These are phyloP conservation scores for Eucommia ulmoides DNA, from an alignment of 257 asterid species.

Conservation along the genomic window DNA sequence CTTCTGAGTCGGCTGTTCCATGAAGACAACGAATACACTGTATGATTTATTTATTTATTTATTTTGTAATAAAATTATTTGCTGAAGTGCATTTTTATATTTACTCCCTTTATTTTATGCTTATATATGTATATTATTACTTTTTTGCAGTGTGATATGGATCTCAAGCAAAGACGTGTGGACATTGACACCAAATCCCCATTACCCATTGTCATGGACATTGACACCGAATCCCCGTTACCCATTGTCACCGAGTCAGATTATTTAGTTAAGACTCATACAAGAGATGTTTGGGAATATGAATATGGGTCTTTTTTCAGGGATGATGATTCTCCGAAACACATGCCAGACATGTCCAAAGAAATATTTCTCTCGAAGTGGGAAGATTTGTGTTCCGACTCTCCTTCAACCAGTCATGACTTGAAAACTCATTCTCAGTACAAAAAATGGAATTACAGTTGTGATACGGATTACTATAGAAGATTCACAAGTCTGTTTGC, in stretches of 20 bases:
- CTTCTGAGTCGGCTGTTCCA: constrained; percentile 47
- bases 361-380: constrained; percentile 19
- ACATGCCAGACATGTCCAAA: constrained; percentile 15
- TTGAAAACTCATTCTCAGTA: constrained; percentile 16
- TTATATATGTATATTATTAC: too few species aligned
- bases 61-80: too few species aligned
- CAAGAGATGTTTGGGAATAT: constrained; percentile 10
- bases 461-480: too few species aligned
- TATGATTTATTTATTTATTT: constrained; percentile 21
- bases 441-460: constrained; percentile 15
- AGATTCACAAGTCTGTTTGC: too few species aligned
- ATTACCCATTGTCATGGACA: too few species aligned
- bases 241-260: constrained; percentile 17
- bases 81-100: background rate
- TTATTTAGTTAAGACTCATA: constrained; percentile 20
- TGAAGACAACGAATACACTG: constrained; percentile 25
- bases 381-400: constrained; percentile 19
- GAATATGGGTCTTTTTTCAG: constrained; percentile 7
- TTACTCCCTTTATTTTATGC: background rate
- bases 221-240: too few species aligned
- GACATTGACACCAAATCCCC: constrained; percentile 17
- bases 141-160: constrained; percentile 21
- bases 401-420: constrained; percentile 13
- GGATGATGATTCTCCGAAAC: constrained; percentile 20
- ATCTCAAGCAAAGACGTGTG: constrained; percentile 16